Evolutionary conservation across 306 rosid species (phyloP).

Genomic region (Lablab purpureus): DNA sequence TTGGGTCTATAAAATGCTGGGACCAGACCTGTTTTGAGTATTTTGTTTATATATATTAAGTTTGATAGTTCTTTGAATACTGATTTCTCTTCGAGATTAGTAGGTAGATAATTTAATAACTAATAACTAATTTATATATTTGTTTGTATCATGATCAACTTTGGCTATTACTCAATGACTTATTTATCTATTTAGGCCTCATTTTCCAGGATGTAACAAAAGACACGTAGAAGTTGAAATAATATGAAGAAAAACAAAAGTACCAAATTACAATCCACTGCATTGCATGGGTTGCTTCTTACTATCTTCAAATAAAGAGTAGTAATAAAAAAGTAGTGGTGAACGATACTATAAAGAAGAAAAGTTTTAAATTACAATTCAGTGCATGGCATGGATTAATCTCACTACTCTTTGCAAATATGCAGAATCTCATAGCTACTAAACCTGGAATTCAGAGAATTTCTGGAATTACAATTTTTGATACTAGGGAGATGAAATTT

Average conservation of each 20-base stretch:
- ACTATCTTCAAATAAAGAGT: background rate
- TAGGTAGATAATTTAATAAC: background rate
- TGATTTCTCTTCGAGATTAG: background rate
- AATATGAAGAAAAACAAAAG: background rate
- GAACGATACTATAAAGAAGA: background rate
- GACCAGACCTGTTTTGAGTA: background rate
- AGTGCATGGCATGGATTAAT: conserved; percentile 36
- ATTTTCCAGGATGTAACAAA: conserved; percentile 17
- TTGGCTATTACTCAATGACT: background rate
- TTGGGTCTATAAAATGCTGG: too few relatives aligned
- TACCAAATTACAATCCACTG: conserved; percentile 1
- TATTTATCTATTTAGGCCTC: conserved; percentile 22
- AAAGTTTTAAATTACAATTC: conserved; percentile 11
- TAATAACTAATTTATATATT: too few relatives aligned
- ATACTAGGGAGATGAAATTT: conserved; percentile 73
- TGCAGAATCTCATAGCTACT: conserved; percentile 91
- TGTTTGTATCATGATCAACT: conserved; percentile 18
- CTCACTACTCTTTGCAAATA: conserved; percentile 23
- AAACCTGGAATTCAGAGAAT: conserved; percentile 96
- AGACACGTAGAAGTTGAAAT: conserved; percentile 12
- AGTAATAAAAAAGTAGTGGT: conserved; percentile 6
- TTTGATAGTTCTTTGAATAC: conserved; percentile 24
- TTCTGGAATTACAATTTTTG: conserved; percentile 77
- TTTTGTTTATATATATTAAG: background rate
- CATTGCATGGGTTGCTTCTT: background rate